Percentiles rank a stretch among this genome's conserved stretches.
Evolutionary conservation across 345 rosid genomes (phyloP).

Genomic region (Gossypium australe): DNA sequence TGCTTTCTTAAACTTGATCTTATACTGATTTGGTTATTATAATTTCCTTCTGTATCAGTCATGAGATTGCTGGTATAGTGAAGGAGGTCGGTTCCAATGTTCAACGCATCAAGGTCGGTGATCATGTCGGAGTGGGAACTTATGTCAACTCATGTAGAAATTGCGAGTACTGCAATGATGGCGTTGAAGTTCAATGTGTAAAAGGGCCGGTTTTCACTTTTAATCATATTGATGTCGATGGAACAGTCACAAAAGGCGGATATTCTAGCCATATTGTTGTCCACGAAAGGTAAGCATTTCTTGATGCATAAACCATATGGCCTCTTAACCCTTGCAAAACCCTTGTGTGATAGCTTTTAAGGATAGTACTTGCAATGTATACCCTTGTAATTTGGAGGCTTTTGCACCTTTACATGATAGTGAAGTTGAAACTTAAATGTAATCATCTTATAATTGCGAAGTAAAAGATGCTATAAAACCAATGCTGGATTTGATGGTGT

Average conservation of each 20-base stretch:
- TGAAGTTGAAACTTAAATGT: not conserved
- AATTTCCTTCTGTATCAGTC: conserved; percentile 34
- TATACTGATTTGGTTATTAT: conserved; percentile 9
- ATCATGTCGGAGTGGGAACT: conserved; percentile 88
- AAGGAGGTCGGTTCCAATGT: conserved; percentile 74
- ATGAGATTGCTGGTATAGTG: conserved; percentile 84
- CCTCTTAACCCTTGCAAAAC: not conserved
- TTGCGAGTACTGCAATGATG: conserved; percentile 61
- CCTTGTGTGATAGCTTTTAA: not conserved
- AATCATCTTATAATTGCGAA: not conserved
- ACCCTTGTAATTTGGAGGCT: not conserved
- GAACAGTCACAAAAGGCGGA: conserved; percentile 79
- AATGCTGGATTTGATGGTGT: not conserved
- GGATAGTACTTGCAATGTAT: not conserved
- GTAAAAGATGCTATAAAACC: not conserved
- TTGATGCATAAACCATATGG: not conserved
- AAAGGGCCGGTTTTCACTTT: conserved; percentile 56
- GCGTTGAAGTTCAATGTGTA: conserved; percentile 48
- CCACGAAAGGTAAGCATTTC: conserved; percentile 51
- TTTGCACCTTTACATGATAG: not conserved
- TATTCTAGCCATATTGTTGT: conserved; percentile 71
- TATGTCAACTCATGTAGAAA: conserved; percentile 76
- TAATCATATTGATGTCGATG: conserved; percentile 65
- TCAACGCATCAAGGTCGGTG: conserved; percentile 57
- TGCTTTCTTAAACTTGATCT: not conserved